Conservation (phyloP, 2,329 filamentous ascomycete genomes). For the Madurella fahalii region DNA sequence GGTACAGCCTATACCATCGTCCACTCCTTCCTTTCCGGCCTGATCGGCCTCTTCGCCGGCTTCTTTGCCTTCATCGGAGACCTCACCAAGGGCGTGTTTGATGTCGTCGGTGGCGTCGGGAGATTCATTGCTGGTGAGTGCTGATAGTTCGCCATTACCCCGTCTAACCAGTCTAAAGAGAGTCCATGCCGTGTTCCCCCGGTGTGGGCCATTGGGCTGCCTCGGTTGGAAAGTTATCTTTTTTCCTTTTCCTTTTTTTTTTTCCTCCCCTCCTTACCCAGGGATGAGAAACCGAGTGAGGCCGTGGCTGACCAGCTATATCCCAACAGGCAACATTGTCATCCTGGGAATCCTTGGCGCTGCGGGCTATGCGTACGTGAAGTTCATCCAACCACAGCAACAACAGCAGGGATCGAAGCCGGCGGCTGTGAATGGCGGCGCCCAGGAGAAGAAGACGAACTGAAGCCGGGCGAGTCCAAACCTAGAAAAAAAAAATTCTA, state of each 20-base stretch:
- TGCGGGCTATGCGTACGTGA: slow-evolving; percentile 23
- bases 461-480: slow-evolving; percentile 2
- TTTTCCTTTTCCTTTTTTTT: neutral
- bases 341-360: slow-evolving; percentile 32
- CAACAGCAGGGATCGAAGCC: slow-evolving; percentile 10
- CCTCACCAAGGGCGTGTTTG: slow-evolving; percentile 24
- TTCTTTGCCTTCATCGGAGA: slow-evolving; percentile 24
- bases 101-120: slow-evolving; percentile 26
- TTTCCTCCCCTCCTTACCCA: neutral
- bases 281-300: neutral
- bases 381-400: slow-evolving; percentile 23
- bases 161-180: neutral
- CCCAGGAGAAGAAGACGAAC: slow-evolving; percentile 21
- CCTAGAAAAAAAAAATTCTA: neutral
- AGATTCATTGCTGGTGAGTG: slow-evolving; percentile 25
- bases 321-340: slow-evolving; percentile 23
- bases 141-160: neutral
- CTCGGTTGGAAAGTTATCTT: too few species aligned
- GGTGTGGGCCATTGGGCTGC: too few species aligned
- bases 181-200: too few species aligned
- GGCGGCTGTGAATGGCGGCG: slow-evolving; percentile 8
- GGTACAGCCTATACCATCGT: slow-evolving; percentile 23
- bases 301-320: neutral
- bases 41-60: slow-evolving; percentile 23
- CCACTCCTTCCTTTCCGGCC: slow-evolving; percentile 23